Evolutionary conservation across 257 asterid species (phyloP).

Genomic region (Gardenia jasminoides): DNA sequence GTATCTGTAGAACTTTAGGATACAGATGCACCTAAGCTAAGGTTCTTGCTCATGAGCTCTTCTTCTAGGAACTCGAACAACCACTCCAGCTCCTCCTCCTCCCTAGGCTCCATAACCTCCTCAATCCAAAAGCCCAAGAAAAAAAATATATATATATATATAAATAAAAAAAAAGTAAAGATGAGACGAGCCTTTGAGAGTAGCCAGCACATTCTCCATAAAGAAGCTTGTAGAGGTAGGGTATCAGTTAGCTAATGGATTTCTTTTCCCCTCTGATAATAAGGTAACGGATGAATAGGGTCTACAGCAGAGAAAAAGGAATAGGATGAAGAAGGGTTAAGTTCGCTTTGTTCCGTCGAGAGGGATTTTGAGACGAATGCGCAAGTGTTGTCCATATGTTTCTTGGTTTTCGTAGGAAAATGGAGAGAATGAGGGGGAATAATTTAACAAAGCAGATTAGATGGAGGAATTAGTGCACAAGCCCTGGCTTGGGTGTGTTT

Average conservation of each 20-base stretch:
- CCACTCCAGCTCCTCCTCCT: neutral
- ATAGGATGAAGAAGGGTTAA: neutral
- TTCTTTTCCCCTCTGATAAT: too few species aligned
- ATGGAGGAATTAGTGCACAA: neutral
- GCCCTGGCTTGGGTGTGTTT: neutral
- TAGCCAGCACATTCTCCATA: neutral
- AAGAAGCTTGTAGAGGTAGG: neutral
- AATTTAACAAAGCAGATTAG: neutral
- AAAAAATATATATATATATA: too few species aligned
- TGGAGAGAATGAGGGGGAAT: neutral
- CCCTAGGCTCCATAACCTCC: neutral
- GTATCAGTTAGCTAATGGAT: too few species aligned
- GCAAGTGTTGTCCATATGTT: neutral
- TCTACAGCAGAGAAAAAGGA: too few species aligned
- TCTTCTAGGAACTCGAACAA: slow-evolving; percentile 12
- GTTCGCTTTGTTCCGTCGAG: neutral
- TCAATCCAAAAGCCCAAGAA: neutral
- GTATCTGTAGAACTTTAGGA: slow-evolving; percentile 8
- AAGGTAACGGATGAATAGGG: neutral
- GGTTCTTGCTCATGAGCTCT: slow-evolving; percentile 9
- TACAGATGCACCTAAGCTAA: neutral
- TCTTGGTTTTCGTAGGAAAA: neutral
- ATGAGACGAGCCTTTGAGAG: neutral
- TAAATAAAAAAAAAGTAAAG: too few species aligned
- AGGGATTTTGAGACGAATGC: neutral